Evolutionary conservation across 768 basidiomycete genomes (phyloP), one percentile per base, ranked within the genome.

Genomic region (Boletellus emodensis): DNA sequence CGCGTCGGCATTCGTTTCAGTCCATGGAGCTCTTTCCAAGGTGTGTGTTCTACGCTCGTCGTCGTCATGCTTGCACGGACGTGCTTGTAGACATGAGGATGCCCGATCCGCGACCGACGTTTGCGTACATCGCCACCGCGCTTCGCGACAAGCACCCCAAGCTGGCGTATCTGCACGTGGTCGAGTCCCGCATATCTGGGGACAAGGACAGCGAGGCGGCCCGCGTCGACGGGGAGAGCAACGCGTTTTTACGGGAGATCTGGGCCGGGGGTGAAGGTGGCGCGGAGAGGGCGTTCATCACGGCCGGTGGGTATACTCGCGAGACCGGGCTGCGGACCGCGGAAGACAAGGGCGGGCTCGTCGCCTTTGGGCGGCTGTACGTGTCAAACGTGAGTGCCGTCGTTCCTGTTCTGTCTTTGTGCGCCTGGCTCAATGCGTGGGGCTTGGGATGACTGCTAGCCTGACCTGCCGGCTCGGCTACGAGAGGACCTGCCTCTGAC

Each of bases 241-340:
- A 65, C 34, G 61, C 65, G 32, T 59, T 64, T 35, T 47, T 71
- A 26, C 58, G 63, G 9, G 49, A 56, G 1, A 56, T 67, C 11
- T 70, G 67, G 67, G 43, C 24, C 3, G 5, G 28, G 6, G 41
- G 54, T 12, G 7, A 37, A 12, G 47, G 40, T n/a, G 47, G 39
- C 6, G 52, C 39, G 13, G 48, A 44, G 6, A 17, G 40, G 14
- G 61, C 62, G 0, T 64, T 72, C 39, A 72, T 81, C 40, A 65
- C 64, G n/a, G 71, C 74, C 6, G 77, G 76, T 18, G 75, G 73
- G 1, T 75, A 76, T 57, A 69, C 67, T 1, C 64, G 73, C 6
- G 69, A 75, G 35, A 59, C 57, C 0, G 78, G 76, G 0, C 45
- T 75, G 2, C 56, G 64, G 30, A 54, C 53, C 0, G 75, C 72